Base-by-base conservation (phyloP, 164 flowering plant genomes). In the Vitis riparia region DNA sequence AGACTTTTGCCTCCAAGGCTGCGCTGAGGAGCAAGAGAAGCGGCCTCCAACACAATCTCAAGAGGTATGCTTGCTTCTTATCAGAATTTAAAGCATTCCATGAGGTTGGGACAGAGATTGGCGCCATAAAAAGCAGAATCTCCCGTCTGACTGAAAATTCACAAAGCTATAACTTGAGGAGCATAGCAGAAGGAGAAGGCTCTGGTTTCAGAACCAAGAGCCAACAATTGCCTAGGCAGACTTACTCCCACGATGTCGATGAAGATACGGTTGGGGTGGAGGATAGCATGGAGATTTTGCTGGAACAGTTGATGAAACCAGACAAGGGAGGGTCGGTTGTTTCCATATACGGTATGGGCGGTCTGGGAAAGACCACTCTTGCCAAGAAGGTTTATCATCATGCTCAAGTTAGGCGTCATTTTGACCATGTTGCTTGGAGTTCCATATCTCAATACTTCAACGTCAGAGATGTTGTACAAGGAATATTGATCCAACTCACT, bases 351-450 rank as follows among this genome's bases (percentile, higher is more conserved):
- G 80, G 80, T 4, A 77, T 73, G 77, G 77, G 74, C 11, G 80
- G 80, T 12, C 11, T 73, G 0, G 80, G 80, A 3, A 77, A 77
- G 53, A 77, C 80, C 23, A 72, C 80, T n/a, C 74, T 77, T 0
- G 80, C 80, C 0, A 66, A 50, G 16, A 66, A 77, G 59, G 12
- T 70, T 15, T 77, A 55, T 55, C 58, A 66, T 17, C 55, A 66
- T 19, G 15, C 7, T 11, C 23, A 15, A 1, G 50, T 77, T 2
- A 14, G 49, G 44, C 49, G 27, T 12, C 55, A 51, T 47, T 77
- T 77, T 52, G 69, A 69, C 5, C 14, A 23, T 15, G 62, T 51
- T 44, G 77, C 77, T 56, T 73, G 80, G 77, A 62, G 49, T n/a
- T 73, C 19, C 59, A 37, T 79, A 5, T 67, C 81, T 13, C 71